Conservation (phyloP, 2,329 filamentous ascomycete genomes). For the Lecanoromycetidae sp. region DNA sequence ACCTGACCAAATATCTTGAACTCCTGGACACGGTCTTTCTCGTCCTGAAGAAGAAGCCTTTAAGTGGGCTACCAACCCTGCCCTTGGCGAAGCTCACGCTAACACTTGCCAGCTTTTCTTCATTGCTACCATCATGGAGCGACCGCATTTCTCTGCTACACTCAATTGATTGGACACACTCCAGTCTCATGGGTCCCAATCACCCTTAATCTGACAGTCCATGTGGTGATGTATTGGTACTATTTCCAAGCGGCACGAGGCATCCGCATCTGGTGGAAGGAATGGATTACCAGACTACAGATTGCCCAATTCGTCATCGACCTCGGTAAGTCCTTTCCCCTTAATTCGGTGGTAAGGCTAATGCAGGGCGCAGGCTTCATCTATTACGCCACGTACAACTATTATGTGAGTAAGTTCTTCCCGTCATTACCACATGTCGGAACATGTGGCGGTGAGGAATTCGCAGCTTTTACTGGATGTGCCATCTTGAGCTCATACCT, state of each 20-base stretch:
- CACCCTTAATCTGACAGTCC: constrained; percentile 79
- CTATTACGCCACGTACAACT: constrained; percentile 97
- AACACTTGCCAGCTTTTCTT: constrained; percentile 56
- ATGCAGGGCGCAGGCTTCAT: constrained; percentile 57
- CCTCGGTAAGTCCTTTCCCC: constrained; percentile 51
- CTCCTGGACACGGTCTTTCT: constrained; percentile 93
- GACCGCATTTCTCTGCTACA: constrained; percentile 94
- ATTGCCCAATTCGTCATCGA: constrained; percentile 97
- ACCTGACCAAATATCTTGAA: constrained; percentile 96
- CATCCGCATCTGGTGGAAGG: constrained; percentile 98
- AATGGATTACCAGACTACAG: constrained; percentile 97
- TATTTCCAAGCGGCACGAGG: constrained; percentile 98
- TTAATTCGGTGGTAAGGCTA: constrained; percentile 13
- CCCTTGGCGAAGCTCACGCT: not conserved
- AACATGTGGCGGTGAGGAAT: constrained; percentile 88
- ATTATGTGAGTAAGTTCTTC: constrained; percentile 91
- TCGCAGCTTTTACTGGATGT: constrained; percentile 85
- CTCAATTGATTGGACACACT: constrained; percentile 84
- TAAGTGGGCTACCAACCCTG: constrained; percentile 39
- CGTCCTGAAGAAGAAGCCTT: constrained; percentile 98
- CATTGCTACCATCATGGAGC: constrained; percentile 98
- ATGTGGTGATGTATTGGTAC: constrained; percentile 99
- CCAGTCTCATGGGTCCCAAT: constrained; percentile 93
- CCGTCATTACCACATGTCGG: constrained; percentile 70
- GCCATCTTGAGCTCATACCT: constrained; percentile 89